Evolutionary conservation across 306 rosid species (phyloP).

Genomic region (Trifolium pratense): DNA sequence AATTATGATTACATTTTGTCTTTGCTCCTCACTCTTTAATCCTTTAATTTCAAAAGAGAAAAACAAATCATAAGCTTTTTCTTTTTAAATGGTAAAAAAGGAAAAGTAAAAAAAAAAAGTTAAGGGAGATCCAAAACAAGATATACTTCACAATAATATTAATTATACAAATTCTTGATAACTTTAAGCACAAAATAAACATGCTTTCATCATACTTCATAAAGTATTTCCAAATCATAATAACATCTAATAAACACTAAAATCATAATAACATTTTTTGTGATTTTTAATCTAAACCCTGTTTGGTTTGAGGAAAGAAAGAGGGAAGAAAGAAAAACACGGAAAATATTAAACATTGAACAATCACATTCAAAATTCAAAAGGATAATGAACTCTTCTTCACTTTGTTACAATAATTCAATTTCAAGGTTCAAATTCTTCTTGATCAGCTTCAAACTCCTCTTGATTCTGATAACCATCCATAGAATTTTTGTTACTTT

Average conservation of each 20-base stretch:
- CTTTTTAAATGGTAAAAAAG: not conserved
- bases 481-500: constrained; percentile 51
- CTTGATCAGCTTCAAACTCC: constrained; percentile 57
- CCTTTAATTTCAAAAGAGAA: constrained; percentile 34
- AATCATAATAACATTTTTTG: constrained; percentile 14
- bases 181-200: constrained; percentile 30
- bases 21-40: constrained; percentile 1
- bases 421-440: constrained; percentile 68
- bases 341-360: constrained; percentile 44
- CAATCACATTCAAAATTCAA: constrained; percentile 30
- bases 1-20: constrained; percentile 1
- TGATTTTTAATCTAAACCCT: constrained; percentile 41
- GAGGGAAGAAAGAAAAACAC: too few relatives aligned
- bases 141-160: constrained; percentile 28
- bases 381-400: constrained; percentile 41
- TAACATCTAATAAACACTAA: constrained; percentile 29
- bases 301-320: too few relatives aligned
- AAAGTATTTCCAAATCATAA: constrained; percentile 41
- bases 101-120: not conserved
- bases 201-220: constrained; percentile 41
- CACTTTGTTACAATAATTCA: constrained; percentile 36
- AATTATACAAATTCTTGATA: constrained; percentile 38
- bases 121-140: constrained; percentile 13
- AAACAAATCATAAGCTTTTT: constrained; percentile 3
- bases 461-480: constrained; percentile 67